A percentile compares a stretch with the other conserved stretches of the same genome.
phyloP scores from a whole-genome alignment of 805 yeast genomes.

The Jamesozyma lodderae region DNA sequence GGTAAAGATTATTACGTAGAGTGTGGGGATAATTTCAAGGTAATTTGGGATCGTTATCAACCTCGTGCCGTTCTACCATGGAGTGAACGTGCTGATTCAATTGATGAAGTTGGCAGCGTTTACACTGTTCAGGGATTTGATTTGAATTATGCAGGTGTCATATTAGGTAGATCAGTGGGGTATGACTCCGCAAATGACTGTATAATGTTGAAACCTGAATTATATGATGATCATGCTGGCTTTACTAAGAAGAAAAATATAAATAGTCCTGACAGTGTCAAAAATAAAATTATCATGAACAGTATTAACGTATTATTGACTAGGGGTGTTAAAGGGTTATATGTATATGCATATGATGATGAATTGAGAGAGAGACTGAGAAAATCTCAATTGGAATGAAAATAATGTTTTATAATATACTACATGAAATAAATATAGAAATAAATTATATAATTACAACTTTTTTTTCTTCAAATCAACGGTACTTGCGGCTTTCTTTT shows the following conservation, averaged over 20 bases:
- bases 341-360: slow-evolving; percentile 36
- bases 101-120: slow-evolving; percentile 41
- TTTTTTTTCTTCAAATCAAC: slow-evolving; percentile 1
- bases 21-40: slow-evolving; percentile 36
- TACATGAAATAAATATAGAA: background rate
- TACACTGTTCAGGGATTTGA: slow-evolving; percentile 43
- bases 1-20: slow-evolving; percentile 38
- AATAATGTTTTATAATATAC: background rate
- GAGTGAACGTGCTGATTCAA: slow-evolving; percentile 39
- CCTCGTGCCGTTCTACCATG: slow-evolving; percentile 36
- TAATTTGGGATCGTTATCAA: slow-evolving; percentile 40
- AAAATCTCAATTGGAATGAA: slow-evolving; percentile 6
- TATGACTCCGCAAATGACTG: slow-evolving; percentile 32
- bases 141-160: slow-evolving; percentile 39
- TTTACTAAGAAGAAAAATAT: slow-evolving; percentile 37
- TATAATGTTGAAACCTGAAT: slow-evolving; percentile 29
- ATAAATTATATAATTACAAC: background rate
- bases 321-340: slow-evolving; percentile 38
- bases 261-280: slow-evolving; percentile 30
- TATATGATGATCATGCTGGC: slow-evolving; percentile 40
- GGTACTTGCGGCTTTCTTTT: slow-evolving; percentile 15
- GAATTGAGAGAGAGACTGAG: slow-evolving; percentile 30
- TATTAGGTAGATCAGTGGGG: slow-evolving; percentile 36
- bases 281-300: slow-evolving; percentile 35
- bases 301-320: slow-evolving; percentile 39